Conservation (phyloP, 192 early-diverging fungal genomes). For the Coemansia reversa region DNA sequence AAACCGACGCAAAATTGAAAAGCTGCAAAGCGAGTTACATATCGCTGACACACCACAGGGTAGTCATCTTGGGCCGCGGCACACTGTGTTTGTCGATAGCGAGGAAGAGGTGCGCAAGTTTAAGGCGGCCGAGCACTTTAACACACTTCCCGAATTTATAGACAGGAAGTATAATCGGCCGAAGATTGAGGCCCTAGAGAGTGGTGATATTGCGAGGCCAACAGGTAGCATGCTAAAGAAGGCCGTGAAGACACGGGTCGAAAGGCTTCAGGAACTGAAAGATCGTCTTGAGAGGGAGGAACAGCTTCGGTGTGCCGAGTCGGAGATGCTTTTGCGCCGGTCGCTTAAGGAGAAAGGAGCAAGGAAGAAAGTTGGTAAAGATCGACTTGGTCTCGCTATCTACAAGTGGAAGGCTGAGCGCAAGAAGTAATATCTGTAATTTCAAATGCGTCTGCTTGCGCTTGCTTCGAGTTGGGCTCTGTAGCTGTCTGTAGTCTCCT, state of each 20-base stretch:
- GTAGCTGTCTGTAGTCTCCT: neutral
- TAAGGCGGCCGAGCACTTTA: conserved; percentile 77
- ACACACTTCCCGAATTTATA: conserved; percentile 77
- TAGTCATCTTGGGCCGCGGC: conserved; percentile 51
- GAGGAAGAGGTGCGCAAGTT: conserved; percentile 70
- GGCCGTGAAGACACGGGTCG: conserved; percentile 49
- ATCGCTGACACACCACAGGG: conserved; percentile 54
- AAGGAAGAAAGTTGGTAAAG: conserved; percentile 77
- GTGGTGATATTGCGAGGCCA: conserved; percentile 30
- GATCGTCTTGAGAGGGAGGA: conserved; percentile 78
- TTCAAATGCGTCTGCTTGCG: neutral
- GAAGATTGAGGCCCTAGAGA: conserved; percentile 57
- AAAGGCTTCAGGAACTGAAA: conserved; percentile 63
- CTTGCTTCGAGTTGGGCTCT: neutral
- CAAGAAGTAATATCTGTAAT: conserved; percentile 63
- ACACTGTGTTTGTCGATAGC: conserved; percentile 77
- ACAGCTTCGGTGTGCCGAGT: conserved; percentile 65
- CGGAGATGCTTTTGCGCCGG: conserved; percentile 78
- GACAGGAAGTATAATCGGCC: conserved; percentile 82
- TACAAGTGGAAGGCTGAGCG: conserved; percentile 94
- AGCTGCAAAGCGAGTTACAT: conserved; percentile 69
- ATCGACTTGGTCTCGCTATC: conserved; percentile 73
- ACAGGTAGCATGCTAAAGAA: conserved; percentile 16
- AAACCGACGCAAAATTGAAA: conserved; percentile 66
- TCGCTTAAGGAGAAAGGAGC: conserved; percentile 79